Evolutionary conservation across 1,284 basidiomycete genomes (phyloP).

Genomic region (Coniophora puteana): DNA sequence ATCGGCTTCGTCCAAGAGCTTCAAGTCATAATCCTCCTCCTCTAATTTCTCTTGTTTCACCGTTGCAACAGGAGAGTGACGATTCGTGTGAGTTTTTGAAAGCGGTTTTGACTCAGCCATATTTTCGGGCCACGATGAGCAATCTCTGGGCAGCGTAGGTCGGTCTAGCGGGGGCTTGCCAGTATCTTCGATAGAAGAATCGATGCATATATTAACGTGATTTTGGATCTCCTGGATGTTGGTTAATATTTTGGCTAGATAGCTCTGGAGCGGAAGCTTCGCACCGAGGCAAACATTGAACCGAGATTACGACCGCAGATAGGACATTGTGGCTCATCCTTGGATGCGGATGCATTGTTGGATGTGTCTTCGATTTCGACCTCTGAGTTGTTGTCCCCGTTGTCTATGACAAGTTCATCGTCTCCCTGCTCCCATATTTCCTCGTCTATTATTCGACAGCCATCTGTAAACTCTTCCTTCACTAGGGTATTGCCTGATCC

Average conservation of each 20-base stretch:
- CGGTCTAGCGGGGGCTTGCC: no score
- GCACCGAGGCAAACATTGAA: slow-evolving; percentile 26
- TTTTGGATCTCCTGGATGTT: slow-evolving; percentile 36
- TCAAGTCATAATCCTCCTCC: neutral
- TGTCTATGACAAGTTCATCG: slow-evolving; percentile 44
- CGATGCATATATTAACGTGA: slow-evolving; percentile 52
- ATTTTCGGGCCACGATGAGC: no score
- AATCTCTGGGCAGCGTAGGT: no score
- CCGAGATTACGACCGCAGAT: slow-evolving; percentile 33
- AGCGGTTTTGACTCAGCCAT: slow-evolving; percentile 7
- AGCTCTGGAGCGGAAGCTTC: slow-evolving; percentile 11
- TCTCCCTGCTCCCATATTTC: slow-evolving; percentile 61
- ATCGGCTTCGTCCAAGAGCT: neutral
- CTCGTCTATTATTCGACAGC: slow-evolving; percentile 13
- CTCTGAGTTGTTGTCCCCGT: slow-evolving; percentile 20
- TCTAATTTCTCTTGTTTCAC: neutral
- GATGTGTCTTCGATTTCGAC: slow-evolving; percentile 12
- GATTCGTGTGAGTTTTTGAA: neutral
- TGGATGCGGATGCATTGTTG: slow-evolving; percentile 3
- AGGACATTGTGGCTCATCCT: slow-evolving; percentile 27
- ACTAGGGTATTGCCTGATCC: neutral
- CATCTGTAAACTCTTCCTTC: neutral
- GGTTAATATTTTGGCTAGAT: neutral
- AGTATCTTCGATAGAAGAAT: slow-evolving; percentile 23
- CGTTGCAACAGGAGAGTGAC: neutral